Evolutionary conservation across 2,329 filamentous ascomycete species (phyloP).

Genomic region (Fonsecaea multimorphosa): DNA sequence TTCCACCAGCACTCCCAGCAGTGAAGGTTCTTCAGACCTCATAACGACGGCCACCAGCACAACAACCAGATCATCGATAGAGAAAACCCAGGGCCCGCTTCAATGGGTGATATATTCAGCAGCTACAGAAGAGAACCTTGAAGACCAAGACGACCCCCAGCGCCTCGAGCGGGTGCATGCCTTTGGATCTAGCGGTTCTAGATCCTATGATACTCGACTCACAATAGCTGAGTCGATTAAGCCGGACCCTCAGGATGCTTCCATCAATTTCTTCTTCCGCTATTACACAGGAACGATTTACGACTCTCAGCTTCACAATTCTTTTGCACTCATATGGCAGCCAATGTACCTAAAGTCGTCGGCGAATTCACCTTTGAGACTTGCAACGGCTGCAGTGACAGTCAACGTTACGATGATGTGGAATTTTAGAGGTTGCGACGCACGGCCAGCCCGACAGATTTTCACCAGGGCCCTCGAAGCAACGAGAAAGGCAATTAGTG

Average conservation of each 20-base stretch:
- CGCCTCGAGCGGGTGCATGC: neutral
- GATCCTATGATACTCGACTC: neutral
- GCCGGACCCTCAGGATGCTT: conserved; percentile 31
- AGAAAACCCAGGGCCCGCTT: conserved; percentile 9
- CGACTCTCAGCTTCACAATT: conserved; percentile 27
- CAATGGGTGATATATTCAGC: conserved; percentile 34
- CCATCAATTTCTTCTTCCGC: conserved; percentile 38
- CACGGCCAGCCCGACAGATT: conserved; percentile 27
- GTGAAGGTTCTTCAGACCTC: conserved; percentile 7
- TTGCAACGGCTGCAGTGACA: conserved; percentile 37
- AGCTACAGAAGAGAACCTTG: neutral
- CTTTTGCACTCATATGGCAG: conserved; percentile 36
- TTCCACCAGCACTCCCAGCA: conserved; percentile 17
- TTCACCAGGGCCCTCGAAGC: conserved; percentile 36
- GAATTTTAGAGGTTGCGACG: conserved; percentile 33
- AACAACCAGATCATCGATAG: neutral
- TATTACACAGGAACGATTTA: conserved; percentile 31
- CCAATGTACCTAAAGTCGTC: conserved; percentile 33
- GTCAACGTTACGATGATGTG: conserved; percentile 40
- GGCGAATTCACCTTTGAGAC: conserved; percentile 33
- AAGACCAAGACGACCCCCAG: neutral
- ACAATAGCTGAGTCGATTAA: conserved; percentile 29
- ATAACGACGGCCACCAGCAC: conserved; percentile 11
- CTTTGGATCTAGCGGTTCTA: neutral
- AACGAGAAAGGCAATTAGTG: conserved; percentile 32